Evolutionary conservation across 2,329 filamentous ascomycete species (phyloP).

Genomic region (Berkeleyomyces basicola): DNA sequence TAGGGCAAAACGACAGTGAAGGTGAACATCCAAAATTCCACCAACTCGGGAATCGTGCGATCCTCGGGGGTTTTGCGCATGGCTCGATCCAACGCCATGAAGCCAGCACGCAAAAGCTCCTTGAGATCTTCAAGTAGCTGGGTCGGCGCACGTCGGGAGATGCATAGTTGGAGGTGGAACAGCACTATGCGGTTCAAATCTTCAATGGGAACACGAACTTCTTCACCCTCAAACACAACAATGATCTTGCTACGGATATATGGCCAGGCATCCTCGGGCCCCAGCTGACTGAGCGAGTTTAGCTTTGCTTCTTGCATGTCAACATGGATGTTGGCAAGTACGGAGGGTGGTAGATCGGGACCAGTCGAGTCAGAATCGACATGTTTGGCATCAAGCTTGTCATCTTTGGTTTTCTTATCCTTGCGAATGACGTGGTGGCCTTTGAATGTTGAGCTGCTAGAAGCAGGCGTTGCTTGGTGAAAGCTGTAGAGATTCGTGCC

Average conservation of each 20-base stretch:
- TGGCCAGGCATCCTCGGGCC: constrained; percentile 66
- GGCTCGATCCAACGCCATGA: constrained; percentile 70
- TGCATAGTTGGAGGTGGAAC: constrained; percentile 61
- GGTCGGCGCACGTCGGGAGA: constrained; percentile 54
- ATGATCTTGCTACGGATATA: constrained; percentile 60
- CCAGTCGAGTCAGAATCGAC: constrained; percentile 1
- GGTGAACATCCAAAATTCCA: constrained; percentile 86
- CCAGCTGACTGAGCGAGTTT: constrained; percentile 6
- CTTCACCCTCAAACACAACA: constrained; percentile 67
- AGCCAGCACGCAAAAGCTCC: constrained; percentile 65
- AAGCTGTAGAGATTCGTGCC: constrained; percentile 68
- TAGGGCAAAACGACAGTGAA: constrained; percentile 85
- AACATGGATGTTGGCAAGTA: constrained; percentile 8
- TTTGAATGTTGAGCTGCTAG: constrained; percentile 26
- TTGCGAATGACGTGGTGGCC: constrained; percentile 8
- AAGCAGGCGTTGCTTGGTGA: constrained; percentile 53
- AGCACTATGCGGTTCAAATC: constrained; percentile 69
- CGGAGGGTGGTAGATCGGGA: constrained; percentile 7
- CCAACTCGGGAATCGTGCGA: constrained; percentile 71
- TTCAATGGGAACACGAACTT: constrained; percentile 62
- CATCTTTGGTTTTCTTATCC: constrained; percentile 19
- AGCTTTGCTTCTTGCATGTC: constrained; percentile 9
- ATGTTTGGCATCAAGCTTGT: constrained; percentile 6
- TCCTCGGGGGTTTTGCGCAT: constrained; percentile 67
- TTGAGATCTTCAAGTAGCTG: constrained; percentile 60